phyloP scores from a whole-genome alignment of 768 basidiomycete species.

The Clavaria fumosa region DNA sequence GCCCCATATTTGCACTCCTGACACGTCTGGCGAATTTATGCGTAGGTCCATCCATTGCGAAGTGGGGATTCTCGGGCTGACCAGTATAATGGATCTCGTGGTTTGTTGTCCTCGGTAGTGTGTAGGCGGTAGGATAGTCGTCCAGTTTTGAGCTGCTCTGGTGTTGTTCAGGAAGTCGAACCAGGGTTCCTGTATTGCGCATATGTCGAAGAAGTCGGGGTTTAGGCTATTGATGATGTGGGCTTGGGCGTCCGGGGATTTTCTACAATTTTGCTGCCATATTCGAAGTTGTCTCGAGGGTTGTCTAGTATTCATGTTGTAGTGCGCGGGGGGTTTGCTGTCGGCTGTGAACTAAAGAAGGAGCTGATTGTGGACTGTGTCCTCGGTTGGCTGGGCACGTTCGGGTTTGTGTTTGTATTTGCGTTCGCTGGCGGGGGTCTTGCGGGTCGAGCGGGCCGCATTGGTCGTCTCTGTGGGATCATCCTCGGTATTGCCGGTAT shows the following conservation, averaged over 20 bases:
- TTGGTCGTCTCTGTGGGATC: too few species aligned
- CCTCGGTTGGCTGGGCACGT: too few species aligned
- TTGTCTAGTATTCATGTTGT: too few species aligned
- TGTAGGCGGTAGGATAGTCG: too few species aligned
- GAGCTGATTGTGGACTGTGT: too few species aligned
- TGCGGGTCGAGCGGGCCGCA: too few species aligned
- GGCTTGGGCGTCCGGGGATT: background rate
- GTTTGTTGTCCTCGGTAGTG: too few species aligned
- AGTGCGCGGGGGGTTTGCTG: too few species aligned
- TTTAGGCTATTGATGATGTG: background rate
- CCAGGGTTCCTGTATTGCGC: background rate
- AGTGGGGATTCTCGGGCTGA: conserved; percentile 11
- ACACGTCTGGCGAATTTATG: background rate
- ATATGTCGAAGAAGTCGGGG: background rate
- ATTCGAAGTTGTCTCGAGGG: background rate
- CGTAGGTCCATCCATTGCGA: conserved; percentile 12
- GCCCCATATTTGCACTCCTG: background rate
- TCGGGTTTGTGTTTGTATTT: too few species aligned
- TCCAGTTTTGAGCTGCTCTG: conserved; percentile 20
- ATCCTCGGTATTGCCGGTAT: too few species aligned
- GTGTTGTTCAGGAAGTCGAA: conserved; percentile 8
- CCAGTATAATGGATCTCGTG: conserved; percentile 13
- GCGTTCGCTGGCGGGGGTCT: too few species aligned
- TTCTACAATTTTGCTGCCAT: background rate
- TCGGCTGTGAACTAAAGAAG: too few species aligned